Evolutionary conservation across 176 grass and related monocot species (phyloP).

Genomic region (Bonia amplexicaulis): DNA sequence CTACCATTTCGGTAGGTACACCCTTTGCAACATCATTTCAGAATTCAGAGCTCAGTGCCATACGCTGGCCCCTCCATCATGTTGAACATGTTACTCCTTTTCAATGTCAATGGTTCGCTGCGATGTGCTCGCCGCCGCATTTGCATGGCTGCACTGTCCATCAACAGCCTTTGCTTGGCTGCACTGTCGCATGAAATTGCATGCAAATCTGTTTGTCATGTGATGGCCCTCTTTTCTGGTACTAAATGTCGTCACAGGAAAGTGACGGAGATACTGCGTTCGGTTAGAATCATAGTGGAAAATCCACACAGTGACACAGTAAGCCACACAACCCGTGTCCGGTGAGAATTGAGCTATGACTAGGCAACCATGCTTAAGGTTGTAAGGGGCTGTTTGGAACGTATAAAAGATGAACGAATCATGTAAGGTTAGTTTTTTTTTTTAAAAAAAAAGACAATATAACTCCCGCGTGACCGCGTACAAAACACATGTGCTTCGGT

Average conservation of each 20-base stretch:
- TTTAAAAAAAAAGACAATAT: no score
- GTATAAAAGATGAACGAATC: no score
- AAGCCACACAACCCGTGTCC: no score
- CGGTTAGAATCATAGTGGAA: no score
- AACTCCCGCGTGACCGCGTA: no score
- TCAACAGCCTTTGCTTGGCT: background rate
- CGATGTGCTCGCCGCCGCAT: background rate
- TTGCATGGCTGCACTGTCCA: background rate
- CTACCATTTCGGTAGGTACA: background rate
- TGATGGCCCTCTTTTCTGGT: conserved; percentile 37
- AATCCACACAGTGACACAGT: no score
- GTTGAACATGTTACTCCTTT: background rate
- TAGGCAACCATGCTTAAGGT: no score
- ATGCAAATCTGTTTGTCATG: background rate
- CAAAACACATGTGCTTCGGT: no score
- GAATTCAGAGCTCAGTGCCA: background rate
- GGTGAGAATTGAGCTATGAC: no score
- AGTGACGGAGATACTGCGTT: background rate
- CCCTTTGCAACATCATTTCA: background rate
- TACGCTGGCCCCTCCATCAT: background rate
- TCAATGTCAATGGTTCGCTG: background rate
- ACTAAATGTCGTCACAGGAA: conserved; percentile 5
- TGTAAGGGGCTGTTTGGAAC: no score
- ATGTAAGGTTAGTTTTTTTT: no score
- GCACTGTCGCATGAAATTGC: conserved; percentile 7